Evolutionary conservation across 1,284 basidiomycete species (phyloP).

Genomic region (Tilletia caries): DNA sequence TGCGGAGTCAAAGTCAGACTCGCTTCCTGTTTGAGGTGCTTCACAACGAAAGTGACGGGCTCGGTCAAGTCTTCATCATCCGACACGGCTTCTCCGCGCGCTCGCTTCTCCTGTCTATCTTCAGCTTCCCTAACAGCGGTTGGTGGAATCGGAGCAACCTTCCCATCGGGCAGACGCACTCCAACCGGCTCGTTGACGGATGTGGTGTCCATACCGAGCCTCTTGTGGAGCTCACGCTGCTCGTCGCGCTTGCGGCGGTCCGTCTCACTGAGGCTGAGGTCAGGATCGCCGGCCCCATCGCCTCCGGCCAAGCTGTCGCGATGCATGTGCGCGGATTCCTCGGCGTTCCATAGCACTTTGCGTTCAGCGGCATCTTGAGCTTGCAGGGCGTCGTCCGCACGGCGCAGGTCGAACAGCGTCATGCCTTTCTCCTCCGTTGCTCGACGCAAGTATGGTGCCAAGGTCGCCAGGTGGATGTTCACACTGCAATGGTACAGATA

Average conservation of each 20-base stretch:
- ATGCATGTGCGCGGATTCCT: constrained; percentile 5
- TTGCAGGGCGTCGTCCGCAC: constrained; percentile 5
- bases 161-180: constrained; percentile 10
- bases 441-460: constrained; percentile 1
- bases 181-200: constrained; percentile 8
- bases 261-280: neutral
- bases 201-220: constrained; percentile 13
- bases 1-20: neutral
- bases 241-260: constrained; percentile 1
- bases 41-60: neutral
- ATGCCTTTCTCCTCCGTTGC: constrained; percentile 5
- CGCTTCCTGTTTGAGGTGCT: neutral
- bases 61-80: constrained; percentile 10
- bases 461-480: neutral
- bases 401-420: neutral
- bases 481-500: neutral
- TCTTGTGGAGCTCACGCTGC: neutral
- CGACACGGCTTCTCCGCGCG: neutral
- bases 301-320: neutral
- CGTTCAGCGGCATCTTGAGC: constrained; percentile 13
- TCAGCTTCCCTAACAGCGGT: neutral
- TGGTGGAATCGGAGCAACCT: constrained; percentile 4
- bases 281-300: constrained; percentile 11
- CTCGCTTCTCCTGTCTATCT: neutral
- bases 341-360: constrained; percentile 17